phyloP scores from a whole-genome alignment of 768 basidiomycete genomes.

The Hydnum rufescens region DNA sequence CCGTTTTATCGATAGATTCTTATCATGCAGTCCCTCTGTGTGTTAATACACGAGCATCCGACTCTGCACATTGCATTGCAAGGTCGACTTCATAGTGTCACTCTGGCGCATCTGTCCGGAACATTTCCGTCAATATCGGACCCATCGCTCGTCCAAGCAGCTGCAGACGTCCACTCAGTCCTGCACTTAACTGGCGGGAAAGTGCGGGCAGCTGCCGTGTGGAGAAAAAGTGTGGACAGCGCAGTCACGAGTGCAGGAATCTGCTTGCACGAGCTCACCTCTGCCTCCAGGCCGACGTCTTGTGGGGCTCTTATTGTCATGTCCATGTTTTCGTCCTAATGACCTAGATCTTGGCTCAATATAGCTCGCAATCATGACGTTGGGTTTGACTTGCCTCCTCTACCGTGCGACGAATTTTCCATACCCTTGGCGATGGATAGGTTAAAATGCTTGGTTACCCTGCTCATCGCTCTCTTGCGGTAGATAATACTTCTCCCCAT shows the following conservation, averaged over 20 bases:
- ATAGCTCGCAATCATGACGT: no score
- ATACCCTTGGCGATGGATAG: constrained; percentile 38
- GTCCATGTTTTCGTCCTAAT: no score
- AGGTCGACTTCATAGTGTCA: constrained; percentile 30
- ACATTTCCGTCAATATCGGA: constrained; percentile 26
- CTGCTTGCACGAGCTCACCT: constrained; percentile 36
- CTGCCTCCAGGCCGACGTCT: constrained; percentile 43
- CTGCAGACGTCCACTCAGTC: constrained; percentile 37
- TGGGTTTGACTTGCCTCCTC: background rate
- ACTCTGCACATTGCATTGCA: constrained; percentile 40
- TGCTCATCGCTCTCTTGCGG: constrained; percentile 38
- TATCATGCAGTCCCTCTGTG: constrained; percentile 29
- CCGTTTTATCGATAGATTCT: constrained; percentile 20
- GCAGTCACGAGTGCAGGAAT: constrained; percentile 45
- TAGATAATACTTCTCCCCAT: constrained; percentile 15
- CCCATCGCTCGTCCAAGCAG: constrained; percentile 23
- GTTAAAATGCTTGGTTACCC: constrained; percentile 31
- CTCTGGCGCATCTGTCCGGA: constrained; percentile 38
- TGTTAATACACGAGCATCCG: constrained; percentile 46
- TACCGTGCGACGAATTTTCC: background rate
- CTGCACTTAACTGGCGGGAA: constrained; percentile 63
- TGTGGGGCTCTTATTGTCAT: no score
- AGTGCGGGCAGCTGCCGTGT: constrained; percentile 45
- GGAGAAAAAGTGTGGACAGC: constrained; percentile 60
- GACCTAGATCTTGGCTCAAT: no score